A percentile compares a stretch with the other conserved stretches of the same genome.
These are phyloP conservation scores for Pseudocercospora cruenta DNA, from an alignment of 2,329 filamentous ascomycete genomes.

Conservation along the genomic window DNA sequence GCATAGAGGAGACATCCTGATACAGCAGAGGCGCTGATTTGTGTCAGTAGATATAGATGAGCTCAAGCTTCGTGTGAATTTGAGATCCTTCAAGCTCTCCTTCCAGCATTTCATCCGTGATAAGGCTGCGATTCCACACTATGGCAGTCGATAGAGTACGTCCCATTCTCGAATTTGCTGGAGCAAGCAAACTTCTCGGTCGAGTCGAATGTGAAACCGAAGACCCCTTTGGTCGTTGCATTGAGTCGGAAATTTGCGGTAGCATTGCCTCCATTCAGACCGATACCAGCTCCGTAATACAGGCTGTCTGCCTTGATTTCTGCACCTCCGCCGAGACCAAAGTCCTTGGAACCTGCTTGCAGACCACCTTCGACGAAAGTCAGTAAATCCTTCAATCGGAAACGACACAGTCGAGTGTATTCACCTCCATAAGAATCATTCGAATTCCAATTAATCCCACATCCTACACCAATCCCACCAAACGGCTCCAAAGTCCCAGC, in stretches of 20 bases:
- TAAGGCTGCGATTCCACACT: neutral
- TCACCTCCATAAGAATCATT: slow-evolving; percentile 1
- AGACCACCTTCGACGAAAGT: slow-evolving; percentile 14
- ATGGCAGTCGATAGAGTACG: slow-evolving; percentile 11
- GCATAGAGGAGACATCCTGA: neutral
- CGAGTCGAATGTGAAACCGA: slow-evolving; percentile 17
- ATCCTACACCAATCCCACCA: slow-evolving; percentile 11
- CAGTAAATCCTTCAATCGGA: neutral
- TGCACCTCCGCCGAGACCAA: slow-evolving; percentile 22
- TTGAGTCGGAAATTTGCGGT: slow-evolving; percentile 17
- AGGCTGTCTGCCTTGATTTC: slow-evolving; percentile 17
- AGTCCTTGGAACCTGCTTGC: slow-evolving; percentile 17
- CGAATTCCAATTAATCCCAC: slow-evolving; percentile 13
- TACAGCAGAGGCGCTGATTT: neutral
- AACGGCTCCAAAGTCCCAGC: slow-evolving; percentile 3
- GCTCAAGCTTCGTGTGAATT: neutral
- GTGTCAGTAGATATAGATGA: neutral
- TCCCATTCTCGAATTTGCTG: slow-evolving; percentile 10
- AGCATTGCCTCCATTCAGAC: slow-evolving; percentile 15
- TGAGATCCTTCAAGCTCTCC: neutral
- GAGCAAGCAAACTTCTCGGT: slow-evolving; percentile 18
- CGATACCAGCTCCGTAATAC: slow-evolving; percentile 19
- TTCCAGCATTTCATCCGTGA: neutral
- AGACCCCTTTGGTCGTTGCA: slow-evolving; percentile 14
- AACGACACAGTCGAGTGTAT: no score